Percentiles rank a stretch among this genome's conserved stretches.
Evolutionary conservation across 306 rosid species (phyloP).

Genomic region (Lablab purpureus): DNA sequence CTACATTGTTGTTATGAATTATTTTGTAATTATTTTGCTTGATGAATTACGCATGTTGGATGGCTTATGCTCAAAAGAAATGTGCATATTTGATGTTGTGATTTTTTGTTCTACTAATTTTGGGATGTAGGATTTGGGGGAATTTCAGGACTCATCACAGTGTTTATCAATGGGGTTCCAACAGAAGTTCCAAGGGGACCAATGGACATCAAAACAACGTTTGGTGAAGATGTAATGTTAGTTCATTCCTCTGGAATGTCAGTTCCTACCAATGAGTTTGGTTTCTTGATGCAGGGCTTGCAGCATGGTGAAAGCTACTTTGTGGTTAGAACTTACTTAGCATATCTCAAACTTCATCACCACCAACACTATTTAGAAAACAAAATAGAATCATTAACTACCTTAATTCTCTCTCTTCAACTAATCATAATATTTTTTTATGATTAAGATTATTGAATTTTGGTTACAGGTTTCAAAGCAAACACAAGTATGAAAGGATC

Average conservation of each 20-base stretch:
- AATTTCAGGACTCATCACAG: slow-evolving; percentile 65
- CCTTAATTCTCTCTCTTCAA: neutral
- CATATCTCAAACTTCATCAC: neutral
- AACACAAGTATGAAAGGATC: slow-evolving; percentile 37
- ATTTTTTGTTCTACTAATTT: neutral
- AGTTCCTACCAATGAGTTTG: slow-evolving; percentile 75
- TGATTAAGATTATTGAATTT: slow-evolving; percentile 29
- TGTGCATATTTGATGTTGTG: neutral
- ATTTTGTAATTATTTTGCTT: neutral
- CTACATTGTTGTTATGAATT: neutral
- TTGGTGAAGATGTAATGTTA: slow-evolving; percentile 73
- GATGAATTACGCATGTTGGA: neutral
- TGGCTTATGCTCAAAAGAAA: neutral
- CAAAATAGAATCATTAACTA: neutral
- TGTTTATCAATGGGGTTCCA: slow-evolving; percentile 83
- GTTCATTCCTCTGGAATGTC: slow-evolving; percentile 86
- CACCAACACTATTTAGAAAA: neutral
- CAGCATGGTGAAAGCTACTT: slow-evolving; percentile 91
- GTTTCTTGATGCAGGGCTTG: slow-evolving; percentile 68
- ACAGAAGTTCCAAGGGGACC: slow-evolving; percentile 81
- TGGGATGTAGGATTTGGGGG: slow-evolving; percentile 40
- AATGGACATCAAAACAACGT: slow-evolving; percentile 69
- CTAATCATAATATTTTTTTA: neutral
- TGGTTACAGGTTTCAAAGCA: slow-evolving; percentile 64
- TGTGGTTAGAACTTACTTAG: slow-evolving; percentile 64